phyloP scores from a whole-genome alignment of 768 basidiomycete species.

The Amanita polypyramis region DNA sequence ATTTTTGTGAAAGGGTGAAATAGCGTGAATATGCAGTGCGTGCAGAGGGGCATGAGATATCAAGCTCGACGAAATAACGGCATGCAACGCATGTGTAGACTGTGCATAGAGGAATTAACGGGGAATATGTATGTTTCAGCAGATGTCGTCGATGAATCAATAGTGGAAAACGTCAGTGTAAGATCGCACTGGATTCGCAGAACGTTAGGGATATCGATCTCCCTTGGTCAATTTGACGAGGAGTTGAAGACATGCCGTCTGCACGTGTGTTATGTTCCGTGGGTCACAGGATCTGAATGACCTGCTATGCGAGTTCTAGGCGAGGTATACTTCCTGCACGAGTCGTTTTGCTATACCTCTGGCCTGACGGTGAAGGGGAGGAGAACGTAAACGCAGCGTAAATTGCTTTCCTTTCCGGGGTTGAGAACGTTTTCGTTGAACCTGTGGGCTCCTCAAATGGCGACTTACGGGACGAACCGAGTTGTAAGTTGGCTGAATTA shows the following conservation, averaged over 20 bases:
- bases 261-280: constrained; percentile 6
- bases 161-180: neutral
- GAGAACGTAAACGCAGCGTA: constrained; percentile 74
- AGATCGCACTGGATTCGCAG: constrained; percentile 3
- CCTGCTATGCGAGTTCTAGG: constrained; percentile 13
- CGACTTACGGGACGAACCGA: constrained; percentile 13
- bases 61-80: neutral
- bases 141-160: constrained; percentile 1
- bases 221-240: neutral
- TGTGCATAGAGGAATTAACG: constrained; percentile 7
- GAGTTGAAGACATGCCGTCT: constrained; percentile 1
- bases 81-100: constrained; percentile 5
- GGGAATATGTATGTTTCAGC: constrained; percentile 1
- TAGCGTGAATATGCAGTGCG: constrained; percentile 5
- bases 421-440: constrained; percentile 39
- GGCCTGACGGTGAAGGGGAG: constrained; percentile 54
- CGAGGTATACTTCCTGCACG: constrained; percentile 21
- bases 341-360: constrained; percentile 38
- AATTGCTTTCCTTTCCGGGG: constrained; percentile 63
- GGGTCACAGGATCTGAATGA: constrained; percentile 4
- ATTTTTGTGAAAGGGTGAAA: neutral
- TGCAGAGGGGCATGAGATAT: neutral
- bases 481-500: constrained; percentile 17
- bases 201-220: neutral
- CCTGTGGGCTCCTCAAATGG: constrained; percentile 20